Conservation (phyloP, 352 stramenopile species). For the Phytopythium ostracodes region DNA sequence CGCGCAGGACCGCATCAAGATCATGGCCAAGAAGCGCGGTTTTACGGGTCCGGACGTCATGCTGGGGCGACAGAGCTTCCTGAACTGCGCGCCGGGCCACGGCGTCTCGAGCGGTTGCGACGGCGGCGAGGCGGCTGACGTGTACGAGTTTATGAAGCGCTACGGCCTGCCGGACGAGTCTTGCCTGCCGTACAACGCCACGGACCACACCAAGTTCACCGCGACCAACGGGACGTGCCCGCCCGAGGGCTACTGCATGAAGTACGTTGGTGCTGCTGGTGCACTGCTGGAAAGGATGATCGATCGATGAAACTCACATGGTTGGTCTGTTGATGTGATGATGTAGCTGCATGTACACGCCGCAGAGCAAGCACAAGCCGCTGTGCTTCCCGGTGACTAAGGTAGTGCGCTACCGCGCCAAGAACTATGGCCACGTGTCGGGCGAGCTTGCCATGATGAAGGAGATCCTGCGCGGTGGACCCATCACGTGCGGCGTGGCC, state of each 20-base stretch:
- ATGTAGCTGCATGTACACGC: conserved; percentile 75
- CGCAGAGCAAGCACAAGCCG: conserved; percentile 31
- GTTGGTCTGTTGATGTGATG: neutral
- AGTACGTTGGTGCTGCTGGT: conserved; percentile 40
- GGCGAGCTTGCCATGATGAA: conserved; percentile 86
- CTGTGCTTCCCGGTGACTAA: conserved; percentile 74
- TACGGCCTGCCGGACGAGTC: conserved; percentile 79
- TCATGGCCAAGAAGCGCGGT: conserved; percentile 57
- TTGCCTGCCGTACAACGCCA: conserved; percentile 78
- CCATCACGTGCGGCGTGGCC: conserved; percentile 93
- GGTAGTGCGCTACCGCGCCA: conserved; percentile 78
- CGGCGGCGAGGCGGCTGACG: conserved; percentile 63
- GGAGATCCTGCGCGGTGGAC: conserved; percentile 68
- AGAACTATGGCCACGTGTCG: conserved; percentile 55
- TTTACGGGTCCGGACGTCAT: conserved; percentile 69
- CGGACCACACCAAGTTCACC: conserved; percentile 73
- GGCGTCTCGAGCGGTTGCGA: conserved; percentile 61
- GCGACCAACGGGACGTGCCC: conserved; percentile 67
- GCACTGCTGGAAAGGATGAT: neutral
- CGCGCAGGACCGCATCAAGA: conserved; percentile 82
- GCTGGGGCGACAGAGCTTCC: conserved; percentile 74
- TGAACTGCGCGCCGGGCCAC: conserved; percentile 77
- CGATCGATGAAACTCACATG: neutral
- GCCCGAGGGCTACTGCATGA: conserved; percentile 79
- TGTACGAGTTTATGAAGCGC: conserved; percentile 78